phyloP scores from a whole-genome alignment of 192 early-diverging fungal species.

The Umbelopsis sp. region DNA sequence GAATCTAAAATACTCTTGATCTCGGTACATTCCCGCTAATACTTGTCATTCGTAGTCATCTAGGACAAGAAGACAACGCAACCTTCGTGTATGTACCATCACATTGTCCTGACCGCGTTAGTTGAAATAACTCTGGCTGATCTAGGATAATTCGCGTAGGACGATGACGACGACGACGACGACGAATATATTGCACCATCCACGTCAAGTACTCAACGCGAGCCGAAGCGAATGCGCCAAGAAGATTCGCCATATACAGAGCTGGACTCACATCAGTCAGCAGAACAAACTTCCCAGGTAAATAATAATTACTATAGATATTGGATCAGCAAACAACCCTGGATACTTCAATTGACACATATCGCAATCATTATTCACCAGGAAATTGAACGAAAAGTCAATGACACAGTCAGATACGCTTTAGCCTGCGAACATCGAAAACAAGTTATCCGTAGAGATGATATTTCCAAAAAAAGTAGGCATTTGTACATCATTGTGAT shows the following conservation, averaged over 20 bases:
- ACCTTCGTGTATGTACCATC: neutral
- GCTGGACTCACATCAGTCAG: neutral
- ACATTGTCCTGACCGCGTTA: neutral
- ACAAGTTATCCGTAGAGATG: conserved; percentile 54
- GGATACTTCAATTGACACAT: neutral
- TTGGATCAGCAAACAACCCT: too few species aligned
- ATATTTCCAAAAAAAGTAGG: conserved; percentile 61
- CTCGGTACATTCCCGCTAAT: neutral
- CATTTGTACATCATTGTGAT: neutral
- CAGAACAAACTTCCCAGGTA: neutral
- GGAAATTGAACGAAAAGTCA: conserved; percentile 60
- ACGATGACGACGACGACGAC: neutral
- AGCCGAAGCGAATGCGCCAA: neutral
- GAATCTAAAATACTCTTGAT: neutral
- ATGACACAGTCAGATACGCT: conserved; percentile 63
- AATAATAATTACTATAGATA: neutral
- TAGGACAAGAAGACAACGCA: neutral
- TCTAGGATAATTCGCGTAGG: neutral
- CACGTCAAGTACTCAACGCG: neutral
- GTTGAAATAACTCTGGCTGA: neutral
- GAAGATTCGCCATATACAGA: neutral
- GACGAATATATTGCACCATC: neutral
- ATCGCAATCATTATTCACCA: conserved; percentile 9
- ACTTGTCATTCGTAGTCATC: neutral
- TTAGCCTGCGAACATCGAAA: conserved; percentile 57